A percentile compares a stretch with the other conserved stretches of the same genome.
These are phyloP conservation scores for Debaryomyces udenii DNA, from an alignment of 1,139 yeast species.

Conservation along the genomic window DNA sequence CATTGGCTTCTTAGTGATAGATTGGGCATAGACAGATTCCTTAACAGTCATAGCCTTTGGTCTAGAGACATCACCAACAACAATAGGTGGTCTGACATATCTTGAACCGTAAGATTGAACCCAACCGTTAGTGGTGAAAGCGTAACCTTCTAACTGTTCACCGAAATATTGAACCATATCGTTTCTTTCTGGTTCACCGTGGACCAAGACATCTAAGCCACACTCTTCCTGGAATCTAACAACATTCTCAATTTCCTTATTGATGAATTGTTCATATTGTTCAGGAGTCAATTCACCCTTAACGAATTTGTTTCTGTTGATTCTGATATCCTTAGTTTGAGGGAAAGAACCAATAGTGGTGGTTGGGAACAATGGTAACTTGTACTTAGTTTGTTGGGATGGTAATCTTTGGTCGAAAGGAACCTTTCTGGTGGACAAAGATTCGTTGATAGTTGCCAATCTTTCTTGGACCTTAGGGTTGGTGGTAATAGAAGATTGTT, in stretches of 20 bases:
- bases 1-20: constrained; percentile 91
- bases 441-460: constrained; percentile 77
- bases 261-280: constrained; percentile 94
- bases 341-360: constrained; percentile 99
- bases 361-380: constrained; percentile 98
- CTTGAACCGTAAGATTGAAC: constrained; percentile 99
- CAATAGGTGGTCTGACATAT: constrained; percentile 98
- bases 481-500: constrained; percentile 85
- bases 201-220: constrained; percentile 96
- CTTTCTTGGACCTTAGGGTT: constrained; percentile 89
- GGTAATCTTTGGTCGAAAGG: constrained; percentile 86
- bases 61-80: constrained; percentile 98
- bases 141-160: constrained; percentile 97
- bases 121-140: constrained; percentile 99
- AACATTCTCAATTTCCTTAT: constrained; percentile 93
- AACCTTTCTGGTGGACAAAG: constrained; percentile 81
- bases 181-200: constrained; percentile 99
- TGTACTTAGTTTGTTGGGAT: constrained; percentile 84
- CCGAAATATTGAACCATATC: constrained; percentile 99
- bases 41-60: constrained; percentile 98
- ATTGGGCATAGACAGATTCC: constrained; percentile 99
- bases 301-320: constrained; percentile 96
- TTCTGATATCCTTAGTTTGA: constrained; percentile 98
- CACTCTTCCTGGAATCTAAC: constrained; percentile 99
- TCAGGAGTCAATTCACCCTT: constrained; percentile 95